phyloP scores from a whole-genome alignment of 2,329 filamentous ascomycete genomes.

The Thelonectria discophora region DNA sequence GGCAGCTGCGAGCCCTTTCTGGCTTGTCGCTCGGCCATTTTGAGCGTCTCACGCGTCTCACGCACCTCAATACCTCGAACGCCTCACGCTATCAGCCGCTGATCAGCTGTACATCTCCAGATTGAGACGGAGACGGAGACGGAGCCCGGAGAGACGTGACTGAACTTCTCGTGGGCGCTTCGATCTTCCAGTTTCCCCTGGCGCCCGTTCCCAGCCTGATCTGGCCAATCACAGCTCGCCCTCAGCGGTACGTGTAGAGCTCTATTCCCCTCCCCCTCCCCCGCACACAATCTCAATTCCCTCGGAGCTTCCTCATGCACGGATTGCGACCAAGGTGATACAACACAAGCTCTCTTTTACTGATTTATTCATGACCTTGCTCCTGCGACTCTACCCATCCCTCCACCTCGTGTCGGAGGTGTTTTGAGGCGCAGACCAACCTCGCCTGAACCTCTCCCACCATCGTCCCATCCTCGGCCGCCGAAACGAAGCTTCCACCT shows the following conservation, averaged over 20 bases:
- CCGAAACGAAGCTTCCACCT: constrained; percentile 4
- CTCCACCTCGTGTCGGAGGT: background rate
- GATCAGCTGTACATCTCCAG: background rate
- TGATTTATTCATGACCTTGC: background rate
- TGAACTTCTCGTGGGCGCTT: too few relatives aligned
- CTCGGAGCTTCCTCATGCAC: constrained; percentile 30
- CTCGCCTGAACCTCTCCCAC: background rate
- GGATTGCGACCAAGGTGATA: constrained; percentile 2
- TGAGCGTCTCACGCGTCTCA: background rate
- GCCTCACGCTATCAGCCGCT: background rate
- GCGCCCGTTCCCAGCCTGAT: constrained; percentile 12
- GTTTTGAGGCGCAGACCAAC: background rate
- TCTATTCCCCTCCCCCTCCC: constrained; percentile 6
- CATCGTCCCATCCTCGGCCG: background rate
- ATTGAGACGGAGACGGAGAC: background rate
- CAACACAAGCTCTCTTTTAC: background rate
- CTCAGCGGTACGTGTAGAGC: background rate
- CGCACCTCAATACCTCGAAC: background rate
- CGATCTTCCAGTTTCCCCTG: too few relatives aligned
- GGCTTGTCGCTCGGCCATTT: background rate
- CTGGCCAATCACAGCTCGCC: background rate
- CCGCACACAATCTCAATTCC: background rate
- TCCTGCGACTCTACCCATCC: background rate
- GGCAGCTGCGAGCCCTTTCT: background rate
- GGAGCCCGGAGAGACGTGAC: background rate